Percentiles rank a stretch among this genome's conserved stretches.
These are phyloP conservation scores for Ophioceras dolichostomum DNA, from an alignment of 2,329 filamentous ascomycete species.

Conservation along the genomic window DNA sequence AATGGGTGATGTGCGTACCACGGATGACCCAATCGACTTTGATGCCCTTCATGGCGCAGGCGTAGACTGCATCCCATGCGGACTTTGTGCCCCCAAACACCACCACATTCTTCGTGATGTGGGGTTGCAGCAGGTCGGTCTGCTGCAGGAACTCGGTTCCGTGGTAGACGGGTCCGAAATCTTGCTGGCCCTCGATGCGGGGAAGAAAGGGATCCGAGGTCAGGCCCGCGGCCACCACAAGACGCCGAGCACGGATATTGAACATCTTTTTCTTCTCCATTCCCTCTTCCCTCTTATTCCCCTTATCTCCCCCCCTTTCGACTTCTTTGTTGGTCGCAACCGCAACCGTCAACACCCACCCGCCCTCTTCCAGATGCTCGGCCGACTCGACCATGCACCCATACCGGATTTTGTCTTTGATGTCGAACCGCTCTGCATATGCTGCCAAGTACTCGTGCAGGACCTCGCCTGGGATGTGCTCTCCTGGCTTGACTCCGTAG, in stretches of 20 bases:
- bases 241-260: slow-evolving; percentile 27
- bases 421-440: slow-evolving; percentile 29
- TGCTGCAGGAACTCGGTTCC: slow-evolving; percentile 30
- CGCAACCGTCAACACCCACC: slow-evolving; percentile 28
- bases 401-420: slow-evolving; percentile 26
- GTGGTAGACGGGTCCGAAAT: slow-evolving; percentile 38
- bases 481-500: slow-evolving; percentile 30
- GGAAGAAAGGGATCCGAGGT: slow-evolving; percentile 38
- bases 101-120: slow-evolving; percentile 25
- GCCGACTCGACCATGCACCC: slow-evolving; percentile 26
- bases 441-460: slow-evolving; percentile 34
- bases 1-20: slow-evolving; percentile 13
- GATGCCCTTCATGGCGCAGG: slow-evolving; percentile 41
- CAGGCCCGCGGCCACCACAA: slow-evolving; percentile 43
- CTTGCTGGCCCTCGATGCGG: slow-evolving; percentile 29
- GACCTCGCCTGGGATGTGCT: slow-evolving; percentile 34
- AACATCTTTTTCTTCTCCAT: slow-evolving; percentile 6
- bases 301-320: too few species aligned
- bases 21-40: slow-evolving; percentile 50
- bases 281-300: slow-evolving; percentile 5
- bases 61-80: slow-evolving; percentile 53
- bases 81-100: slow-evolving; percentile 54
- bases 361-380: slow-evolving; percentile 29
- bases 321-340: too few species aligned
- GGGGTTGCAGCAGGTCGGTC: slow-evolving; percentile 23